phyloP scores from a whole-genome alignment of 768 basidiomycete species.

The Boletus eberwhitei region DNA sequence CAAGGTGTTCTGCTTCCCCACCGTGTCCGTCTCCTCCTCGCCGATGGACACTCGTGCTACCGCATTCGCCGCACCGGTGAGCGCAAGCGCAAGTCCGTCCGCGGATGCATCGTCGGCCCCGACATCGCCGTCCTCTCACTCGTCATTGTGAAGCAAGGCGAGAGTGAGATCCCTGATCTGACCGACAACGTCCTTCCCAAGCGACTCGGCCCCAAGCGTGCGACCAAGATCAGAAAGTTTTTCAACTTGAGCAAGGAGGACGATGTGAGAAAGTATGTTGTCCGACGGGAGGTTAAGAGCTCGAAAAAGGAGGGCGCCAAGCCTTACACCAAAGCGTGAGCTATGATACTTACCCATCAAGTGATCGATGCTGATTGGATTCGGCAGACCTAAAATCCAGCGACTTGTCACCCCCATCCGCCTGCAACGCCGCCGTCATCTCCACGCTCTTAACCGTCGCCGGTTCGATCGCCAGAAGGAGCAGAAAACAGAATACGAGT shows the following conservation, averaged over 20 bases:
- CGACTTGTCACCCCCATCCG: constrained; percentile 92
- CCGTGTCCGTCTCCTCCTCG: constrained; percentile 90
- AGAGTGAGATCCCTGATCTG: constrained; percentile 82
- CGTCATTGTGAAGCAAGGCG: constrained; percentile 96
- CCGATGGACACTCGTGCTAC: constrained; percentile 98
- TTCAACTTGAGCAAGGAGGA: constrained; percentile 98
- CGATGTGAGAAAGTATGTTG: constrained; percentile 97
- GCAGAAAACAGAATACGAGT: constrained; percentile 94
- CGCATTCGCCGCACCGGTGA: constrained; percentile 89
- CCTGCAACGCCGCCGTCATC: constrained; percentile 94
- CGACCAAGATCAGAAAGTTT: constrained; percentile 95
- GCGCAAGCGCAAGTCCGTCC: constrained; percentile 98
- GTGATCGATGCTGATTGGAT: background rate
- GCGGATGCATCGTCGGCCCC: constrained; percentile 95
- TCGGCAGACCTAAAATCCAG: constrained; percentile 87
- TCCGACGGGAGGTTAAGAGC: constrained; percentile 86
- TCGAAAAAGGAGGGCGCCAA: constrained; percentile 87
- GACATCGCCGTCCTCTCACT: constrained; percentile 94
- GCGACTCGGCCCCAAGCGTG: constrained; percentile 94
- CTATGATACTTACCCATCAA: constrained; percentile 15
- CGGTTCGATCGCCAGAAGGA: constrained; percentile 90
- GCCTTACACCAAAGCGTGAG: constrained; percentile 95
- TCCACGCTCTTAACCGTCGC: constrained; percentile 83
- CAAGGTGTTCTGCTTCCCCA: constrained; percentile 95
- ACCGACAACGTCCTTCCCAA: constrained; percentile 93